Conservation (phyloP, 805 yeast genomes). For the Tetrapisispora fleetii region DNA sequence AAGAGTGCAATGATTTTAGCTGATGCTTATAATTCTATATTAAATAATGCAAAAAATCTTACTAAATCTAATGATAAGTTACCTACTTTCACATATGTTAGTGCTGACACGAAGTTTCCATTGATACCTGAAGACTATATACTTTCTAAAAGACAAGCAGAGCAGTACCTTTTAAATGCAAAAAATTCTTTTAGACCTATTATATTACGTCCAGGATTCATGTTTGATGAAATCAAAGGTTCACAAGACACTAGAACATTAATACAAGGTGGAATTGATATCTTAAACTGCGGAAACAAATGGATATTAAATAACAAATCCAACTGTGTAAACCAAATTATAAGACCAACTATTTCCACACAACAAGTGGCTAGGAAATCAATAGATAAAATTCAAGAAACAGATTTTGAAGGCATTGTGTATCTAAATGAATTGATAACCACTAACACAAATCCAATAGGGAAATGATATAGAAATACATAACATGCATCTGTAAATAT, state of each 20-base stretch:
- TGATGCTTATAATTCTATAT: slow-evolving; percentile 35
- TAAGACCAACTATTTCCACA: slow-evolving; percentile 57
- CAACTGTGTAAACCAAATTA: slow-evolving; percentile 35
- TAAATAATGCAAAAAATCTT: slow-evolving; percentile 6
- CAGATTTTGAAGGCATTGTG: slow-evolving; percentile 46
- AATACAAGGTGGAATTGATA: slow-evolving; percentile 35
- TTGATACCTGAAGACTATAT: slow-evolving; percentile 63
- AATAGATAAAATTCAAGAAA: slow-evolving; percentile 44
- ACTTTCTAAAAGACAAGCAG: slow-evolving; percentile 69
- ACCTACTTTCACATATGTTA: slow-evolving; percentile 59
- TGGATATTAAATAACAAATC: slow-evolving; percentile 32
- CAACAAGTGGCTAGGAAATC: slow-evolving; percentile 56
- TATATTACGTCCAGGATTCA: slow-evolving; percentile 70
- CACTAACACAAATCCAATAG: background rate
- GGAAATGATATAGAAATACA: no score
- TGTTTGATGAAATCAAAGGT: slow-evolving; percentile 47
- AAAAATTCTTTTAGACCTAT: slow-evolving; percentile 46
- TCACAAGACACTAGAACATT: slow-evolving; percentile 11
- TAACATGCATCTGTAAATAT: no score
- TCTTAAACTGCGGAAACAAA: slow-evolving; percentile 37
- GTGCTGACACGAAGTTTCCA: slow-evolving; percentile 69
- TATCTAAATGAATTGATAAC: slow-evolving; percentile 39
- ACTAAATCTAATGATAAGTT: background rate
- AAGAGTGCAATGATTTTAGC: slow-evolving; percentile 62
- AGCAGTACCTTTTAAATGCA: slow-evolving; percentile 39